Evolutionary conservation across 768 basidiomycete species (phyloP), one percentile per base, ranked within the genome.

Genomic region (Candolleomyces aberdarensis): DNA sequence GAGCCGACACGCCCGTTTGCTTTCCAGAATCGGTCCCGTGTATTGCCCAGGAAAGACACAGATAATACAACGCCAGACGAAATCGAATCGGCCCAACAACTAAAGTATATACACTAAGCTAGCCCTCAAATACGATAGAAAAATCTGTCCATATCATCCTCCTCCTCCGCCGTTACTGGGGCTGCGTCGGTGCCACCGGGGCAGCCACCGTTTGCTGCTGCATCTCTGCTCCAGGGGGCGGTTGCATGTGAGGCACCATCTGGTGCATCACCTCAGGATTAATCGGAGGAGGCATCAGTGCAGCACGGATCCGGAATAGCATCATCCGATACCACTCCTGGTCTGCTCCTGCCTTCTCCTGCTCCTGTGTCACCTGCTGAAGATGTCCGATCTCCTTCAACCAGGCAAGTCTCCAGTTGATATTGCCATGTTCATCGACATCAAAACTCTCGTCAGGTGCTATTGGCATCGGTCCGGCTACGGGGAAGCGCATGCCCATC

Each of bases 281-380:
- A 72, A 82, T 78, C 5, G 80, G 80, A 56, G 78, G 75, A 13
- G 78, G 84, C 83, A 92, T 85, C 63, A 92, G 77, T 17, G 88
- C 88, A 48, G 80, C 81, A 58, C 92, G 80, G 47, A 93, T 85
- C n/a, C 89, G 85, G 68, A 90, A 80, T 9, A 92, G 69, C 91
- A 94, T 93, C 84, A 90, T 87, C 63, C 88, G 78, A 67, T 87
- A 94, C 92, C 92, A 94, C 63, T 94, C 92, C 49, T 85, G 85
- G 55, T 91, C 90, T 3, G 83, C 87, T 32, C 88, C 88, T 19
- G 85, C 84, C 74, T 92, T 92, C 70, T 94, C 90, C 69, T 93
- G 92, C 66, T 93, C 88, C 9, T 75, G 80, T 0, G 92, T 89
- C n/a, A 92, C 75, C 64, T 88, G 85, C 67, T 89, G 86, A 59